Evolutionary conservation across 2,329 filamentous ascomycete genomes (phyloP), one percentile per base, ranked within the genome.

Genomic region (Coniochaeta hoffmannii): DNA sequence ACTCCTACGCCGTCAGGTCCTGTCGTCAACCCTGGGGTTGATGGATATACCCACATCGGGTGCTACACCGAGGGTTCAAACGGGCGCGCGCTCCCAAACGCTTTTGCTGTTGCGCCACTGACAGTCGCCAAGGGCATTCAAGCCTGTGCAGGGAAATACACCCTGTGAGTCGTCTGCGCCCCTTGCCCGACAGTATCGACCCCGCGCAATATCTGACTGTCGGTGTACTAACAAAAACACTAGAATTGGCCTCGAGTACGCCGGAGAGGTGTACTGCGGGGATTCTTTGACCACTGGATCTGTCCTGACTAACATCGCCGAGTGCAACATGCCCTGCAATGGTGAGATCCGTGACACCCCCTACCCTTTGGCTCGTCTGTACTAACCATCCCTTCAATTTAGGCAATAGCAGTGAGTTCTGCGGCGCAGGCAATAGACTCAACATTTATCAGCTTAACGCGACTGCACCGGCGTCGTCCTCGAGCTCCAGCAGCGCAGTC

Each of bases 301-400:
- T n/a, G 41, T 46, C 24, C 9, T 15, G 41, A 28, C 41, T 3
- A 46, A 11, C 9, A 63, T 63, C 10, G 66, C 63, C 44, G 72
- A 70, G 24, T 77, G 74, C 64, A 64, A 62, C 57, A 76, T 73
- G 70, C 53, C 67, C 35, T 76, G 75, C 64, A 72, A 69, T 34
- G 74, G 72, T 58, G 72, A 44, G 38, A 8, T 12, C 38, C 22
- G 8, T 10, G 2, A 11, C 38, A 24, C 19, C 38, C 17, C 12
- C 17, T 12, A 11, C 10, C 19, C 28, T 15, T 50, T 32, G 30
- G 30, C 34, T 7, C 36, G 15, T 14, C 4, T 2, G 36, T 55
- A 4, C 53, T 56, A 31, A 41, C 28, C 53, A n/a, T n/a, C n/a
- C n/a, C n/a, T 11, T 24, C 32, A 22, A 8, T 30, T 9, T 17